Conservation (phyloP, 371 early-diverging fungal genomes). For the Mucor indicus region DNA sequence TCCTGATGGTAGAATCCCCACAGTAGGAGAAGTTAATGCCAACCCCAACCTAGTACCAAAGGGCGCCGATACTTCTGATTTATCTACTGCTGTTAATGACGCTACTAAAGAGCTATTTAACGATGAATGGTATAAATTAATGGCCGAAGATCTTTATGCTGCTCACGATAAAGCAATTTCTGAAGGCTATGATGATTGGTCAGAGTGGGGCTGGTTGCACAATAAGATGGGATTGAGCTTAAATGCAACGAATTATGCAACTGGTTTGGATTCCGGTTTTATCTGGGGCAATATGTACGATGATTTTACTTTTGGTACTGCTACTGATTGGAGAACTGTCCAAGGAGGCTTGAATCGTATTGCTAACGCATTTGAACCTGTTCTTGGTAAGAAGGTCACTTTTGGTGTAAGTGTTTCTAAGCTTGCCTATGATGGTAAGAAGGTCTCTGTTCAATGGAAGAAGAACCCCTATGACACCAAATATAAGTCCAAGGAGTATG, state of each 20-base stretch:
- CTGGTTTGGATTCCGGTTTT: constrained; percentile 11
- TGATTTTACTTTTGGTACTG: constrained; percentile 14
- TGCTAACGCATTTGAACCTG: constrained; percentile 26
- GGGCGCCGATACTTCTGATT: constrained; percentile 1
- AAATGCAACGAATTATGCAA: constrained; percentile 24
- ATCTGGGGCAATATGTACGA: constrained; percentile 26
- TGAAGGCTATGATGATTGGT: constrained; percentile 34
- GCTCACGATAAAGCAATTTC: constrained; percentile 27
- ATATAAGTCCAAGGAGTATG: constrained; percentile 21
- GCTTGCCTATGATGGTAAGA: constrained; percentile 17
- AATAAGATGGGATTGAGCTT: constrained; percentile 28
- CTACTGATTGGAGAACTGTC: constrained; percentile 27
- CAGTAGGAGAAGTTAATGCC: constrained; percentile 17
- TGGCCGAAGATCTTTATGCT: constrained; percentile 25
- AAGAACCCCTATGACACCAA: constrained; percentile 15
- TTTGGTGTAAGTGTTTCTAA: constrained; percentile 20
- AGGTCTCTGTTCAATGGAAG: constrained; percentile 32
- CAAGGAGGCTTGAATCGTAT: constrained; percentile 32
- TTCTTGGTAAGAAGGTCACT: constrained; percentile 25
- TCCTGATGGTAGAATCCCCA: constrained; percentile 27
- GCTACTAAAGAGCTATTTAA: constrained; percentile 11
- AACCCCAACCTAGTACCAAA: constrained; percentile 8
- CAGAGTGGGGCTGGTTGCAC: constrained; percentile 29
- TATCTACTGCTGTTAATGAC: constrained; percentile 1
- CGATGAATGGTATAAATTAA: constrained; percentile 21